These are phyloP conservation scores for Teratosphaeria viscida DNA, from an alignment of 2,329 filamentous ascomycete species.

Conservation along the genomic window DNA sequence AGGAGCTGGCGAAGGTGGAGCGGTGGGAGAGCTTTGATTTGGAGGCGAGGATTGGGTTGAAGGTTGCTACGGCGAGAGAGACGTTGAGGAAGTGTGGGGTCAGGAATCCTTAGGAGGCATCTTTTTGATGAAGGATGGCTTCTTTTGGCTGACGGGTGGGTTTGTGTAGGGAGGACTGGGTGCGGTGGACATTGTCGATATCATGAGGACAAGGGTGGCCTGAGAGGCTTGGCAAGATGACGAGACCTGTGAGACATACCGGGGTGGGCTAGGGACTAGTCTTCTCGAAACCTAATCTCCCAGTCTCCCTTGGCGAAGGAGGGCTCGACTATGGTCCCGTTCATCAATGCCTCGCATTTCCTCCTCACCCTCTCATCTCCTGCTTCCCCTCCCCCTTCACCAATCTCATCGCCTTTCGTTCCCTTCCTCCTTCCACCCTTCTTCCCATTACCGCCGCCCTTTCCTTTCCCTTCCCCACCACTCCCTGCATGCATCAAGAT, in stretches of 20 bases:
- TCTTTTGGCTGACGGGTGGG: neutral
- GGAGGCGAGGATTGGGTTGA: conserved; percentile 63
- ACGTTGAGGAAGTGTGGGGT: conserved; percentile 40
- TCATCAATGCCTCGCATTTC: conserved; percentile 51
- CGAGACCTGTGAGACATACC: neutral
- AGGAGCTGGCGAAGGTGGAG: conserved; percentile 55
- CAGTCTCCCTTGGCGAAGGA: conserved; percentile 53
- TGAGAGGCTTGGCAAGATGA: neutral
- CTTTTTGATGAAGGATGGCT: too few relatives aligned
- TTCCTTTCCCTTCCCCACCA: conserved; percentile 4
- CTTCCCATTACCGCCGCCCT: neutral
- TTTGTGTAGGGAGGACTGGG: neutral
- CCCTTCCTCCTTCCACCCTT: neutral
- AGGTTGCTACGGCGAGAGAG: conserved; percentile 58
- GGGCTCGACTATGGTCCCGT: conserved; percentile 47
- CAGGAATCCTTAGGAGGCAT: neutral
- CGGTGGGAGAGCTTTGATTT: conserved; percentile 63
- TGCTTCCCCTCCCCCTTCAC: conserved; percentile 7
- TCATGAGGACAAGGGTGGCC: neutral
- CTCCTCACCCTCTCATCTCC: conserved; percentile 20
- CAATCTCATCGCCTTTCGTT: conserved; percentile 9
- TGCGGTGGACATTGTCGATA: neutral
- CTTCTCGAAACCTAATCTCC: conserved; percentile 47
- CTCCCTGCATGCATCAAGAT: conserved; percentile 24
- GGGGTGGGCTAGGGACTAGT: conserved; percentile 1